Percentiles rank a stretch among this genome's conserved stretches.
phyloP scores from a whole-genome alignment of 106 monocot species.

The Platanthera zijinensis region DNA sequence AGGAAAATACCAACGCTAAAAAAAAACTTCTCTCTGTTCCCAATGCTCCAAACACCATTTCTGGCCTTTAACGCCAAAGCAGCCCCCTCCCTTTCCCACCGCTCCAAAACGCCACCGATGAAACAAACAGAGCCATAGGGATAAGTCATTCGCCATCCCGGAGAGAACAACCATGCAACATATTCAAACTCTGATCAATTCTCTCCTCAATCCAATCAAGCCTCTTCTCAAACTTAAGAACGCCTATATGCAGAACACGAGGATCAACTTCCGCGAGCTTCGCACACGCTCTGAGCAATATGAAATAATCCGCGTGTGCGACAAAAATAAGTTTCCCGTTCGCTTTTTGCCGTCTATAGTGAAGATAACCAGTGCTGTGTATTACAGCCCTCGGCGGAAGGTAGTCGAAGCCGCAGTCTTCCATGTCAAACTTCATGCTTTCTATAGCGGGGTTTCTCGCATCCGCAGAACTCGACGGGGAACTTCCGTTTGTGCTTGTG shows the following conservation, averaged over 20 bases:
- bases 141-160: not conserved
- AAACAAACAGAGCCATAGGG: too few species aligned
- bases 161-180: constrained; percentile 2
- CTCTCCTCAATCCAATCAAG: constrained; percentile 58
- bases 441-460: constrained; percentile 8
- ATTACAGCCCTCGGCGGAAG: constrained; percentile 33
- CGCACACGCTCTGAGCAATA: constrained; percentile 65
- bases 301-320: constrained; percentile 76
- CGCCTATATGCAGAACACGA: constrained; percentile 48
- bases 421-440: constrained; percentile 52
- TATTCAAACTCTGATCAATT: constrained; percentile 23
- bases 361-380: constrained; percentile 30
- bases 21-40: too few species aligned
- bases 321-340: constrained; percentile 40
- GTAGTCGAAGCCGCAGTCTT: constrained; percentile 65
- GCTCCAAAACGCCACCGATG: too few species aligned
- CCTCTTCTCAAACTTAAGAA: constrained; percentile 53
- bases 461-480: not conserved
- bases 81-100: too few species aligned
- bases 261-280: constrained; percentile 56
- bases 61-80: too few species aligned
- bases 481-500: not conserved
- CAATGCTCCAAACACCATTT: too few species aligned
- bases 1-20: too few species aligned
- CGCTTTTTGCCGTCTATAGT: constrained; percentile 34